Evolutionary conservation across 371 early-diverging fungal species (phyloP).

Genomic region (Circinella umbellata): DNA sequence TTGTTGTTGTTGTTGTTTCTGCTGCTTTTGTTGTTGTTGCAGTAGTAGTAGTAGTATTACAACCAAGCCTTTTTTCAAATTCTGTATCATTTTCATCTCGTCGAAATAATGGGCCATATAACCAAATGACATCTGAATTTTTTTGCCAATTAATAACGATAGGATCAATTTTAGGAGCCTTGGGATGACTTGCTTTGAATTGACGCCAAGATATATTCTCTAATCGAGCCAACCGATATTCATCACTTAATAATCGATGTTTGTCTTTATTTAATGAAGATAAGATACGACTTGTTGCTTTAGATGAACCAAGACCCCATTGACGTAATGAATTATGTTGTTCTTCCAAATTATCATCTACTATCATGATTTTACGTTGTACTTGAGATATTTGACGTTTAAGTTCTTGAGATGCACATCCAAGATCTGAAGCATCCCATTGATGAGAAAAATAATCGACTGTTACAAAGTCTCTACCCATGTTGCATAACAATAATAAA

Average conservation of each 20-base stretch:
- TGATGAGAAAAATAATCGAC: conserved; percentile 20
- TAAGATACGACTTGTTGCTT: background rate
- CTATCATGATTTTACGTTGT: conserved; percentile 9
- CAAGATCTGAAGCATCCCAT: conserved; percentile 20
- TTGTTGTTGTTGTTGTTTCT: too few species aligned
- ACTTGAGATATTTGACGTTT: conserved; percentile 8
- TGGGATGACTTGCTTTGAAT: background rate
- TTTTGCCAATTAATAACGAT: conserved; percentile 20
- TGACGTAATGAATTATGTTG: conserved; percentile 9
- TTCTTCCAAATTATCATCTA: conserved; percentile 6
- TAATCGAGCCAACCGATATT: conserved; percentile 8
- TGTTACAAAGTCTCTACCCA: conserved; percentile 16
- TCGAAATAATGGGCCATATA: conserved; percentile 12
- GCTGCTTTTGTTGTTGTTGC: background rate
- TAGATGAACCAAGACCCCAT: conserved; percentile 13
- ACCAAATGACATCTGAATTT: conserved; percentile 16
- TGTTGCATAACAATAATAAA: background rate
- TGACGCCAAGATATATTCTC: conserved; percentile 12
- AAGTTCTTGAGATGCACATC: conserved; percentile 16
- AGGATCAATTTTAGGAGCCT: conserved; percentile 16
- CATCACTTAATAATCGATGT: conserved; percentile 14
- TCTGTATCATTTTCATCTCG: conserved; percentile 12
- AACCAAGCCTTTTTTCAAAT: conserved; percentile 10
- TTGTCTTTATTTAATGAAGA: conserved; percentile 14
- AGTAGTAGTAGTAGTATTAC: background rate